Percentiles rank a stretch among this genome's conserved stretches.
Conservation (phyloP, 371 early-diverging fungal species). For the Phascolomyces articulosus region DNA sequence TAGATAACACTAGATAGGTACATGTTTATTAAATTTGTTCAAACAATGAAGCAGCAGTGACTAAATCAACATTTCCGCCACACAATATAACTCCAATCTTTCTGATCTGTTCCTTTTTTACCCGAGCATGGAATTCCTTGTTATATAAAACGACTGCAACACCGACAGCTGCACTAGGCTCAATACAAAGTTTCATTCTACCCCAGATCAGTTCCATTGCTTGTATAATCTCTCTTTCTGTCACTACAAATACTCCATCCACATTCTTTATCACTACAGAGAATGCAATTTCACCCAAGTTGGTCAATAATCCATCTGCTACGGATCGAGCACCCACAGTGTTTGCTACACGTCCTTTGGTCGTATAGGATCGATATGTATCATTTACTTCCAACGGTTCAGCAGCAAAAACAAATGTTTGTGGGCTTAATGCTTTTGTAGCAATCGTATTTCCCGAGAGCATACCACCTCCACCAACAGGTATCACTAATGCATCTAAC, state of each 20-base stretch:
- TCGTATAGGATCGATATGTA: slow-evolving; percentile 29
- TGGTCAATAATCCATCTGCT: slow-evolving; percentile 45
- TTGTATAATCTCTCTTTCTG: slow-evolving; percentile 52
- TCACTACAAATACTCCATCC: slow-evolving; percentile 57
- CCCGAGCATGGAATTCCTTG: slow-evolving; percentile 30
- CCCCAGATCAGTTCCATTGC: slow-evolving; percentile 57
- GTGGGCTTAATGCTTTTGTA: slow-evolving; percentile 37
- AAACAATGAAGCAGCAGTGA: slow-evolving; percentile 26
- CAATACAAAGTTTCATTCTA: slow-evolving; percentile 56
- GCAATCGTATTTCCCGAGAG: slow-evolving; percentile 57
- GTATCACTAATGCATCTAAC: slow-evolving; percentile 56
- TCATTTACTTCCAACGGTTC: slow-evolving; percentile 55
- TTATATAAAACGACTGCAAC: slow-evolving; percentile 52
- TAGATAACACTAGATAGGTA: no score
- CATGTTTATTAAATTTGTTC: slow-evolving; percentile 5
- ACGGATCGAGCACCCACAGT: slow-evolving; percentile 27
- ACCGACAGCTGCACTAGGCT: slow-evolving; percentile 58
- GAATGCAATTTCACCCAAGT: slow-evolving; percentile 50
- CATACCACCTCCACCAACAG: slow-evolving; percentile 66
- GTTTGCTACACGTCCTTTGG: slow-evolving; percentile 17
- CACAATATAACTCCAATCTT: slow-evolving; percentile 44
- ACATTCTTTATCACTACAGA: slow-evolving; percentile 43
- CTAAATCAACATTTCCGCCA: slow-evolving; percentile 50
- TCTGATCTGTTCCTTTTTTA: slow-evolving; percentile 17
- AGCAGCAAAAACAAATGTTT: slow-evolving; percentile 49